Base-by-base conservation (phyloP, 2,329 filamentous ascomycete species). In the Leptodontidium sp. region DNA sequence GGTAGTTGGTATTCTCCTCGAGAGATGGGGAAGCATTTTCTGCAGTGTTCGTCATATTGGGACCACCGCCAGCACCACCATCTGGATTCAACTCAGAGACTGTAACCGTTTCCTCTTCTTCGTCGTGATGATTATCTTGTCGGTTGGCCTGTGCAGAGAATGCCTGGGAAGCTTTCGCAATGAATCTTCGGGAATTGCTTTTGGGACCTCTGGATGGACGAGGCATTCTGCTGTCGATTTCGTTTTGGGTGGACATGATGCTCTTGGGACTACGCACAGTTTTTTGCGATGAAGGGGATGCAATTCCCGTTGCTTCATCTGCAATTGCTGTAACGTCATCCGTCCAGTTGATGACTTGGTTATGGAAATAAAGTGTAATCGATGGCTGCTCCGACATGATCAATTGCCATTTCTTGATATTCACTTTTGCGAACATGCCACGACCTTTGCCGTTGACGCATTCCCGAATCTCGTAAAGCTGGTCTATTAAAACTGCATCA, bases 401-500 rank as follows among this genome's bases (percentile, higher is more conserved):
- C 5, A 62, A 26, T 26, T 50, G 26, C 8, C 43, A 26, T 29
- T 62, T 62, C 43, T 24, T 49, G 24, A 50, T 62, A 26, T 49
- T 62, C 4, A 17, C 1, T 15, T 2, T 62, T 6, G 59, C 59
- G 21, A 62, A 62, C 24, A 62, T 49, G 29, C 59, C 59, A 32
- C 45, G 59, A 17, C 58, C 38, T 14, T 47, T 32, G n/a, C 58
- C 58, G 12, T n/a, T 12, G 21, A 29, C 21, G 26, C 40, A 17
- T 12, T 45, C 38, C 17, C 59, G 43, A 1, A 49, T 35, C 15
- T 62, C 43, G 29, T 62, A 62, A 35, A 62, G 59, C 29, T 32
- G 59, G 14, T 14, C 59, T 49, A 4, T 47, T 6, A 15, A 29
- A 17, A 32, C 11, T 14, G 8, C 32, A 40, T 24, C 2, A 32